Base-by-base conservation (phyloP, 495 filamentous ascomycete species). In the Parathielavia appendiculata region DNA sequence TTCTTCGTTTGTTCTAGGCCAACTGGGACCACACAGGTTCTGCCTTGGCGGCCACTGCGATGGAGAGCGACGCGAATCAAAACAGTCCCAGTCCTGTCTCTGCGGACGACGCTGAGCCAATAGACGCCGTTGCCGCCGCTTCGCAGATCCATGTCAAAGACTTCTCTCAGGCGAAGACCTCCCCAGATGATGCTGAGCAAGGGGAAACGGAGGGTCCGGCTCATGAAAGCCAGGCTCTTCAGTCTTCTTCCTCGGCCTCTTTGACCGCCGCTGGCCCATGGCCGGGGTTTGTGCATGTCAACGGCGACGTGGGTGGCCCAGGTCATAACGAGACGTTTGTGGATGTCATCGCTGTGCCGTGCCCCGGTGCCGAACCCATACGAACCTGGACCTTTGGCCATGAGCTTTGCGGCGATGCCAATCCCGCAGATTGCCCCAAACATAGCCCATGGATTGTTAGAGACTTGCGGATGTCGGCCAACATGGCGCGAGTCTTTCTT, bases 401-500 rank as follows among this genome's bases (percentile, higher is more conserved):
- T 8, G 63, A 72, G n/a, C 63, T 58, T 22, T 71, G 68, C 5
- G 61, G 63, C 51, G 72, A 72, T 53, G 73, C 72, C 48, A 63
- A 8, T 59, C 63, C 9, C 47, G 41, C 16, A 55, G 40, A 38
- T 63, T 57, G 4, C 23, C 56, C 48, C 19, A 52, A 63, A 35
- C 17, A 72, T 62, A 44, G 51, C 54, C 51, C 71, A 0, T 79
- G 76, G 76, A 67, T 78, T 14, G 67, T 66, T 9, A 71, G 73
- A 41, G 71, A 73, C 11, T 68, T 79, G 19, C 71, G 74, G 1
- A 64, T 58, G 30, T 63, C 65, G 30, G 65, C 71, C 45, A 74
- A 50, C 59, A 70, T 61, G 32, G 81, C 80, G 7, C 73, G 82
- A 8, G 76, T 85, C 14, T 63, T 84, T 63, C 62, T 86, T 14